Evolutionary conservation across 2,329 filamentous ascomycete species (phyloP), one percentile per base, ranked within the genome.

Genomic region (Periconia sp.): DNA sequence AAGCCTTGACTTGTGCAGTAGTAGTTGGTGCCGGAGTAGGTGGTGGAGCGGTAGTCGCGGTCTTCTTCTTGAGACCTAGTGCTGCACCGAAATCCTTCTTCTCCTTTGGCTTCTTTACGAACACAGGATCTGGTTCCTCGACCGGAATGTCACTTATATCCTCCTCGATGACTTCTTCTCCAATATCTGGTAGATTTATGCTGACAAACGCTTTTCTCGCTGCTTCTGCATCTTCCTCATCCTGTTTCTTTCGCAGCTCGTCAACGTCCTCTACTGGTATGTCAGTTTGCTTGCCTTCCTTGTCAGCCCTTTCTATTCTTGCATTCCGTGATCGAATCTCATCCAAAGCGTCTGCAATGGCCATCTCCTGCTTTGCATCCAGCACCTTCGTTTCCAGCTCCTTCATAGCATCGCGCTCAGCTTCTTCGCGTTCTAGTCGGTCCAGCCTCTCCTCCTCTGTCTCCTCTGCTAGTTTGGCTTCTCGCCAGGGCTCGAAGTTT

Each of bases 301-400:
- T 83, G 42, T 84, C 82, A 7, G 86, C 87, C 52, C 88, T 80
- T 69, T 95, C 89, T 36, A 94, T 84, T 51, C 91, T 79, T 6
- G 94, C 94, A 73, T 99, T 99, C 52, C 92, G 78, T 38, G 89
- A 92, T 42, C 92, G 80, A 43, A 99, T 96, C 73, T 96, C 92
- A 69, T 99, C 94, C 41, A 99, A 74, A 6, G 92, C 92, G 75
- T 99, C 94, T 2, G 94, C 94, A 31, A 96, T 89, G 13, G 88
- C 89, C 92, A 99, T 99, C 72, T 99, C 94, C 28, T 87, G 81
- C 75, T 94, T 92, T 1, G 92, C 92, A 68, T 99, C 94, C 16
- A 88, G 75, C 41, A 92, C 96, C 75, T 97, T 97, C 51, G 88
- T 86, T 73, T 99, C 94, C 33, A 99, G 74, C 66, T 96, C 92